A percentile compares a stretch with the other conserved stretches of the same genome.
These are phyloP conservation scores for Tricladium varicosporioides DNA, from an alignment of 2,329 filamentous ascomycete genomes.

Conservation along the genomic window DNA sequence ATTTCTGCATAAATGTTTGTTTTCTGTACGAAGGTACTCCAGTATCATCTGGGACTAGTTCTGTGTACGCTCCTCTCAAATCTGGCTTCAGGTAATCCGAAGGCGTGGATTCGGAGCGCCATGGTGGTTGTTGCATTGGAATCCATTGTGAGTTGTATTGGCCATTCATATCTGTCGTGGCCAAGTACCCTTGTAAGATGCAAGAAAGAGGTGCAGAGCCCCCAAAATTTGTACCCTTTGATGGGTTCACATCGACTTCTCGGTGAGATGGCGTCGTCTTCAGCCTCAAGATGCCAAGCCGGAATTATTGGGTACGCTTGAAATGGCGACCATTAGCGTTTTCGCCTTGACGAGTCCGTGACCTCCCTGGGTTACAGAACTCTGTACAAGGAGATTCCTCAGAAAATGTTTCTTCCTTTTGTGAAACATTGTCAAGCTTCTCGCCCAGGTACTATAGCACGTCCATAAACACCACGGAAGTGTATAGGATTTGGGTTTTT, in stretches of 20 bases:
- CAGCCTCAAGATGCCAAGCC: too few relatives aligned
- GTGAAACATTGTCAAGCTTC: constrained; percentile 12
- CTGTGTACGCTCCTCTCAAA: neutral
- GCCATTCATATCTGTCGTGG: constrained; percentile 4
- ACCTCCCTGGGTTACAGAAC: too few relatives aligned
- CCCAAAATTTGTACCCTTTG: too few relatives aligned
- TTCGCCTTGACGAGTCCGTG: too few relatives aligned
- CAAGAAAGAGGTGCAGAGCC: too few relatives aligned
- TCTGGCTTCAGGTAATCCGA: neutral
- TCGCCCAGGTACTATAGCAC: constrained; percentile 17
- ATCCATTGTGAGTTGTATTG: constrained; percentile 9
- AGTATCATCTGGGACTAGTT: neutral
- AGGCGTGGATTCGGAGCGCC: neutral
- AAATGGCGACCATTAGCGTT: too few relatives aligned
- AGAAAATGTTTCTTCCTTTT: constrained; percentile 25
- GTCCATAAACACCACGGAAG: neutral
- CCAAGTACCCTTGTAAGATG: too few relatives aligned
- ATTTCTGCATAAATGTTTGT: constrained; percentile 11
- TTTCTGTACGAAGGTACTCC: neutral
- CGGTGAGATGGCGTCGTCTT: too few relatives aligned
- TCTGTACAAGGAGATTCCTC: constrained; percentile 19
- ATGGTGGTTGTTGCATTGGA: constrained; percentile 2
- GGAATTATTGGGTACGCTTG: too few relatives aligned
- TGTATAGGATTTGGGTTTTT: constrained; percentile 13
- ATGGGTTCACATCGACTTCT: too few relatives aligned